Conservation (phyloP, 495 filamentous ascomycete species). For the Glutinoglossum americanum region DNA sequence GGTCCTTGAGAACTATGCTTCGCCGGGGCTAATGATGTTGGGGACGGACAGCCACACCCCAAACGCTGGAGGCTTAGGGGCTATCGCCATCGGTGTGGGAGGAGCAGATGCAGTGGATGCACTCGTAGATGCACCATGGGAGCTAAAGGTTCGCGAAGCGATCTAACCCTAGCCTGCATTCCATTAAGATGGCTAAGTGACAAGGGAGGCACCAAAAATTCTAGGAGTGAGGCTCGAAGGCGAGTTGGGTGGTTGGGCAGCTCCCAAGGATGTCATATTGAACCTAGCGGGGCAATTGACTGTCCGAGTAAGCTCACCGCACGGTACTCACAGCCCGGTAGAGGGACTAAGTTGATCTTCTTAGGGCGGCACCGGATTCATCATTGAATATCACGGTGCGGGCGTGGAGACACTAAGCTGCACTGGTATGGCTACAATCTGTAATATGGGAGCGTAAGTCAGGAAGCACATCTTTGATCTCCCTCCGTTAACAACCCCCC, state of each 20-base stretch:
- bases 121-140: conserved; percentile 90
- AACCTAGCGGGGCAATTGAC: conserved; percentile 75
- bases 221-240: conserved; percentile 74
- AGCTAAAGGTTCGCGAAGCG: conserved; percentile 36
- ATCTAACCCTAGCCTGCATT: neutral
- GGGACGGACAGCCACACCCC: conserved; percentile 97
- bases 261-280: conserved; percentile 88
- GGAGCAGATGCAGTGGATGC: conserved; percentile 96
- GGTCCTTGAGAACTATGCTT: conserved; percentile 95
- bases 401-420: conserved; percentile 76
- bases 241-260: conserved; percentile 68
- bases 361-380: conserved; percentile 71
- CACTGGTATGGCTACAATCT: conserved; percentile 82
- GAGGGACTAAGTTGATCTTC: neutral
- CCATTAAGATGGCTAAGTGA: neutral
- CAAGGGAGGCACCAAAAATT: conserved; percentile 44
- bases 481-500: neutral
- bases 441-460: conserved; percentile 52
- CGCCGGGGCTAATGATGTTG: conserved; percentile 96
- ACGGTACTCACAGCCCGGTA: neutral
- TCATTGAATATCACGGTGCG: conserved; percentile 83
- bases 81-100: conserved; percentile 92
- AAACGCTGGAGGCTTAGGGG: conserved; percentile 80
- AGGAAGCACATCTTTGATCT: neutral
- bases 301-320: conserved; percentile 31